Evolutionary conservation across 2,329 filamentous ascomycete species (phyloP).

Genomic region (Cladobotryum mycophilum): DNA sequence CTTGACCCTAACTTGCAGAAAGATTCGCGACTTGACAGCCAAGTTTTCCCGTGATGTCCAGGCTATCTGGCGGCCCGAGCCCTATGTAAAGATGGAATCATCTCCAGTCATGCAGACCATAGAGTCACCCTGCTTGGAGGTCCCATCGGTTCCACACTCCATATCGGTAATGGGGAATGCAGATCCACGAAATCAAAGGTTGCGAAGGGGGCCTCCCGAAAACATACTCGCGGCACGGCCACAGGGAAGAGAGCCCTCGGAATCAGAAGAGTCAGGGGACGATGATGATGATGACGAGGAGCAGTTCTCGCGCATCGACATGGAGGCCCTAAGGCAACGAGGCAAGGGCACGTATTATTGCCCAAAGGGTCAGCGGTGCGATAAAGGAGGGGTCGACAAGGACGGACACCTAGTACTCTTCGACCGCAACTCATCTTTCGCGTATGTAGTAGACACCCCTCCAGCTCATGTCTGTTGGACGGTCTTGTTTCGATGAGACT

Average conservation of each 20-base stretch:
- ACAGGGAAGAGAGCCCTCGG: conserved; percentile 14
- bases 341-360: conserved; percentile 35
- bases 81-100: conserved; percentile 11
- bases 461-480: neutral
- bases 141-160: conserved; percentile 13
- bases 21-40: conserved; percentile 28
- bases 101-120: conserved; percentile 16
- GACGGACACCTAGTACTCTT: conserved; percentile 33
- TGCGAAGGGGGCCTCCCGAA: conserved; percentile 19
- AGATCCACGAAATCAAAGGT: conserved; percentile 17
- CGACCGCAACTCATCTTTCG: conserved; percentile 37
- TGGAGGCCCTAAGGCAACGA: conserved; percentile 33
- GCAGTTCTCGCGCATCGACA: conserved; percentile 30
- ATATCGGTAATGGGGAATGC: conserved; percentile 15
- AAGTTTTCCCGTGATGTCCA: conserved; percentile 30
- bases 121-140: conserved; percentile 19
- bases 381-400: conserved; percentile 36
- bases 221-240: conserved; percentile 11
- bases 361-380: conserved; percentile 29
- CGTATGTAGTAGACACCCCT: conserved; percentile 20
- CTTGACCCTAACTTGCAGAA: conserved; percentile 18
- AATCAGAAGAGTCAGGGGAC: conserved; percentile 19
- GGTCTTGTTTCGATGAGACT: neutral
- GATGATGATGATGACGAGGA: conserved; percentile 31
- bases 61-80: conserved; percentile 23